Conservation (phyloP, 768 basidiomycete species). For the Mycena leptocephala region DNA sequence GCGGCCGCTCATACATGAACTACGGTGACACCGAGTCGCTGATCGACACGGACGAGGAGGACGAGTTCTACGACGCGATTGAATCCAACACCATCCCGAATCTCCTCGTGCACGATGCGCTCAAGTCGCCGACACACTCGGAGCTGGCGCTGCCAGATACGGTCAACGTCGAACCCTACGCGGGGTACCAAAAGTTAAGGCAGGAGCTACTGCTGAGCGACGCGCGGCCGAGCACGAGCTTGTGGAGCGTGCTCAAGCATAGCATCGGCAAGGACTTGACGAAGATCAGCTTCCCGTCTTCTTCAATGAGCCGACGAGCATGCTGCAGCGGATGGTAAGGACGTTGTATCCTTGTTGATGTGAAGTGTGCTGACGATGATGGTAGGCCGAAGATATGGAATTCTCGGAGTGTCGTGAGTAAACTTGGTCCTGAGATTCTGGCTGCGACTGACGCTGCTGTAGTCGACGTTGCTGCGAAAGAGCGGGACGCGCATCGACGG, state of each 20-base stretch:
- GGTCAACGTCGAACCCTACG: constrained; percentile 63
- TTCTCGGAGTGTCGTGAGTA: constrained; percentile 91
- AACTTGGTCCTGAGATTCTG: neutral
- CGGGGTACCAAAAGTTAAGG: constrained; percentile 80
- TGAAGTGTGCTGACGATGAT: constrained; percentile 42
- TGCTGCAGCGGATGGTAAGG: constrained; percentile 93
- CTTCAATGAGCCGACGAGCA: constrained; percentile 95
- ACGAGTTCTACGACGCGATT: constrained; percentile 98
- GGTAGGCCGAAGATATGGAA: constrained; percentile 94
- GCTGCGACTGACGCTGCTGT: constrained; percentile 12
- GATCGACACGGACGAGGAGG: constrained; percentile 82
- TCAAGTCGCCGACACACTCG: constrained; percentile 64
- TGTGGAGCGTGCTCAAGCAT: constrained; percentile 96
- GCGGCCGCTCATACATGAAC: constrained; percentile 24
- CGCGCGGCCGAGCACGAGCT: constrained; percentile 89
- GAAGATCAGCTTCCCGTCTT: constrained; percentile 96
- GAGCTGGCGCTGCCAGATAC: constrained; percentile 39
- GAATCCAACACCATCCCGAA: constrained; percentile 87
- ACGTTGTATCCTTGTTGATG: constrained; percentile 34
- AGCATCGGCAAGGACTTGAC: constrained; percentile 98
- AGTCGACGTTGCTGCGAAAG: constrained; percentile 90
- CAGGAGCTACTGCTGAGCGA: constrained; percentile 76
- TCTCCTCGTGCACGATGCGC: constrained; percentile 76
- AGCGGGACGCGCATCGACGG: constrained; percentile 83
- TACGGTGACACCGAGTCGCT: constrained; percentile 38